Evolutionary conservation across 2,329 filamentous ascomycete species (phyloP).

Genomic region (Allantophomopsis lycopodina): DNA sequence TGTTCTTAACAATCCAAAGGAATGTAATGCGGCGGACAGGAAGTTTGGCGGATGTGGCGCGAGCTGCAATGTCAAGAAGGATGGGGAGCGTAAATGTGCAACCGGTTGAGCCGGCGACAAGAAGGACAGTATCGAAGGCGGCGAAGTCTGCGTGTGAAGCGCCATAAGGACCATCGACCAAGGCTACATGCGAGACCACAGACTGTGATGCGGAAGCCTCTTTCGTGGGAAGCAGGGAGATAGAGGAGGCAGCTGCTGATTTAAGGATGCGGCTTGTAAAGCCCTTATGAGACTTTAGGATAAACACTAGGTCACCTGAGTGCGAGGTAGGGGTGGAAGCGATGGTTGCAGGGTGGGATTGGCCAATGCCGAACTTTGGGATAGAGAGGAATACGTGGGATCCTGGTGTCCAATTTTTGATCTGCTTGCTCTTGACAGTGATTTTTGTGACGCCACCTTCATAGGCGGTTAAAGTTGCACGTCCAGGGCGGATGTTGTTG

Average conservation of each 20-base stretch:
- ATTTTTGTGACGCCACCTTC: constrained; percentile 22
- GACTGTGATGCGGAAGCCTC: constrained; percentile 8
- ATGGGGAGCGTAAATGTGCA: constrained; percentile 47
- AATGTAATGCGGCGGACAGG: constrained; percentile 36
- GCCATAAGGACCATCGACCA: constrained; percentile 43
- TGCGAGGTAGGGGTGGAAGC: constrained; percentile 35
- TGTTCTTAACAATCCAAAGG: constrained; percentile 38
- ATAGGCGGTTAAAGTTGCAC: constrained; percentile 14
- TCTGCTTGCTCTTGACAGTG: constrained; percentile 17
- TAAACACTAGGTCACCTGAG: constrained; percentile 44
- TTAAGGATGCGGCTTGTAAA: constrained; percentile 40
- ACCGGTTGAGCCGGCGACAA: constrained; percentile 48
- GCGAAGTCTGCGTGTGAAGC: constrained; percentile 36
- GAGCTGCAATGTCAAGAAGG: constrained; percentile 18
- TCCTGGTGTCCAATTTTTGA: constrained; percentile 26
- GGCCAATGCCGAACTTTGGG: constrained; percentile 35
- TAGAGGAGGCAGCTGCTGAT: constrained; percentile 19
- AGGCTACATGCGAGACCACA: constrained; percentile 22
- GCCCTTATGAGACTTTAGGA: constrained; percentile 39
- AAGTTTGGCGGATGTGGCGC: constrained; percentile 21
- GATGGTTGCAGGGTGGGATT: constrained; percentile 48
- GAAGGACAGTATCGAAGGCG: constrained; percentile 42
- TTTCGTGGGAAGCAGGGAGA: constrained; percentile 5
- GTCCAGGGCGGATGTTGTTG: constrained; percentile 16
- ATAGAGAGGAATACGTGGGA: constrained; percentile 49